Base-by-base conservation (phyloP, 2,329 filamentous ascomycete species). In the Cyphellophora europaea region DNA sequence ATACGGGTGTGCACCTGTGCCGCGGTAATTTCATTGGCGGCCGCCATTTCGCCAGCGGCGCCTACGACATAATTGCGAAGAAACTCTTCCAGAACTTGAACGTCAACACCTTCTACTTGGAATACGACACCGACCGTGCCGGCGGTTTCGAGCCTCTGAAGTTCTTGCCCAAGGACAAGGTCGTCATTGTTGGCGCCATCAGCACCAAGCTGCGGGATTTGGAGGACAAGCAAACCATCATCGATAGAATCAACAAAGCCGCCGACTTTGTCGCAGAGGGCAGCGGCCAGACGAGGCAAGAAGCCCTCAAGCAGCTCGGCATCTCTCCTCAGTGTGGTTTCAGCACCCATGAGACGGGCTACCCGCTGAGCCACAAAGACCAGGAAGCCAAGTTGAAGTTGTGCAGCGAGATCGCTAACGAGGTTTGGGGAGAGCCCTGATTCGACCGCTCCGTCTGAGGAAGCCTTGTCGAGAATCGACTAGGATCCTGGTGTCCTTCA, bases 1-100 rank as follows among this genome's bases (percentile, higher is more conserved):
- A 82, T 54, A 70, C 80, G 2, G 80, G 80, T 16, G 75, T 85
- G 14, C 80, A 85, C 50, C 64, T 85, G 30, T 85, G 80, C 66
- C 66, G 41, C 32, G 55, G 47, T n/a, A 78, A 78, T 58, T 77
- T 77, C 55, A 71, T 75, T 40, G 69, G 69, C 27, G 68, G 68
- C 2, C 63, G 73, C 11, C 70, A 75, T 54, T 77, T 79, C 41
- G 67, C 70, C 33, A 70, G 75, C 48, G 74, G 74, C n/a, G 67
- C 66, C 5, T 79, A 78, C 56, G 74, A 79, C 50, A 60, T 69
- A 40, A 77, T 79, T 38, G 73, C 74, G 11, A 63, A 71, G 53
- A 76, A 73, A 57, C 64, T 78, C 3, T 78, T 79, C 57, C 59
- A 65, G 35, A 56, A 69, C 41, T 59, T 78, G 12, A 66, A 73